Conservation (phyloP, 2,329 filamentous ascomycete genomes). For the Trichoderma polysporum region DNA sequence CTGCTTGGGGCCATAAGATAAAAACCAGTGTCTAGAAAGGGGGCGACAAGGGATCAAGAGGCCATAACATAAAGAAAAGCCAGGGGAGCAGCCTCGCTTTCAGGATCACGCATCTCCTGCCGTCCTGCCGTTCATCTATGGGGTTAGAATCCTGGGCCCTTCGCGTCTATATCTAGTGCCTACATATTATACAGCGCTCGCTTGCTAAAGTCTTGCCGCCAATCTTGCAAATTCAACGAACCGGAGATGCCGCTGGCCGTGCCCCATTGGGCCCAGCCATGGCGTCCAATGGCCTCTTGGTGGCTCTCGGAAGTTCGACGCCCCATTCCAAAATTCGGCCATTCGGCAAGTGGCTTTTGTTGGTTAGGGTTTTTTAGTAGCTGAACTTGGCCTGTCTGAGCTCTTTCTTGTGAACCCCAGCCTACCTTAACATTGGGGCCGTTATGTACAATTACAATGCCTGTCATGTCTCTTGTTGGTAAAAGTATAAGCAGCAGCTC, state of each 20-base stretch:
- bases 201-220: background rate
- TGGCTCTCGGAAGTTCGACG: background rate
- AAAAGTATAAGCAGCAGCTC: background rate
- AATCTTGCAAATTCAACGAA: background rate
- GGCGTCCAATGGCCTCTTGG: constrained; percentile 8
- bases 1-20: background rate
- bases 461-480: background rate
- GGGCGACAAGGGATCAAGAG: background rate
- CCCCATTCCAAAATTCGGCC: constrained; percentile 14
- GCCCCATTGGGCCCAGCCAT: constrained; percentile 9
- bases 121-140: background rate
- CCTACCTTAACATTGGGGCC: background rate
- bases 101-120: background rate
- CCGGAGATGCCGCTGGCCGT: constrained; percentile 11
- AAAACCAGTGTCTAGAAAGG: background rate
- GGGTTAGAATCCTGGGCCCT: background rate
- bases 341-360: constrained; percentile 3
- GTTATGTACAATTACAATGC: background rate
- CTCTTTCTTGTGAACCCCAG: background rate
- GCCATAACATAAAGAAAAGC: background rate
- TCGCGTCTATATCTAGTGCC: background rate
- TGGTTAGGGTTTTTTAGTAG: background rate
- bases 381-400: background rate
- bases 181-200: background rate
- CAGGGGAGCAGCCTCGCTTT: background rate